Conservation (phyloP, 2,329 filamentous ascomycete genomes). For the Alternaria triticimaculans region DNA sequence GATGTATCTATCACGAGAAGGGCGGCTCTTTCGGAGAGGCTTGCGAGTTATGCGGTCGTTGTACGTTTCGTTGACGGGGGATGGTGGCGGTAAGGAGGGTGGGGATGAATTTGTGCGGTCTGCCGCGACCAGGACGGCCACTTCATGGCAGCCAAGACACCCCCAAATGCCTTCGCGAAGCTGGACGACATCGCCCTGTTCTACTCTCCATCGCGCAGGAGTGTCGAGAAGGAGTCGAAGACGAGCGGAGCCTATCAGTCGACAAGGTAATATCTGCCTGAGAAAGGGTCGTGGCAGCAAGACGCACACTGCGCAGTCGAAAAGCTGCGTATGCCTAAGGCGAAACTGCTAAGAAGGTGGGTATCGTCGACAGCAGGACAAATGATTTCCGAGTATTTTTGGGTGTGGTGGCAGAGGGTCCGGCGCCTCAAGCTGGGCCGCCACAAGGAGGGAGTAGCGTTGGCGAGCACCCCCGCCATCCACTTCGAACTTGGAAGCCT, state of each 20-base stretch:
- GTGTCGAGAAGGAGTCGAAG: not conserved
- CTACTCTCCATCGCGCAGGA: not conserved
- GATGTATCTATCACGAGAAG: not conserved
- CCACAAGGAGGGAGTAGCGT: not conserved
- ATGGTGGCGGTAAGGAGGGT: not conserved
- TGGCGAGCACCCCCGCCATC: not conserved
- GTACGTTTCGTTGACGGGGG: not conserved
- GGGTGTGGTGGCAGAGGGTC: not conserved
- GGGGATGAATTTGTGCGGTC: not conserved
- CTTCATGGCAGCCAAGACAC: not conserved
- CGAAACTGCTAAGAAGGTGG: not conserved
- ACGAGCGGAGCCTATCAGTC: not conserved
- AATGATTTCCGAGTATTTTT: not conserved
- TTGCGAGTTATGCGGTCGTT: not conserved
- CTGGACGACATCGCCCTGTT: not conserved
- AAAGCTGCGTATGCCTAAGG: not conserved
- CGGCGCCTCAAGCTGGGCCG: not conserved
- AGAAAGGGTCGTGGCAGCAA: not conserved
- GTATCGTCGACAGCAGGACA: not conserved
- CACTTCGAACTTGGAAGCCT: not conserved
- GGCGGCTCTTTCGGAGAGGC: not conserved
- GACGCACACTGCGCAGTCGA: not conserved
- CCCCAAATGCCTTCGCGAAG: not conserved
- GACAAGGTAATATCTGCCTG: not conserved
- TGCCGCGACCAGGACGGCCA: not conserved